A percentile compares a stretch with the other conserved stretches of the same genome.
Evolutionary conservation across 2,329 filamentous ascomycete genomes (phyloP).

Genomic region (Chaetomium globosum): DNA sequence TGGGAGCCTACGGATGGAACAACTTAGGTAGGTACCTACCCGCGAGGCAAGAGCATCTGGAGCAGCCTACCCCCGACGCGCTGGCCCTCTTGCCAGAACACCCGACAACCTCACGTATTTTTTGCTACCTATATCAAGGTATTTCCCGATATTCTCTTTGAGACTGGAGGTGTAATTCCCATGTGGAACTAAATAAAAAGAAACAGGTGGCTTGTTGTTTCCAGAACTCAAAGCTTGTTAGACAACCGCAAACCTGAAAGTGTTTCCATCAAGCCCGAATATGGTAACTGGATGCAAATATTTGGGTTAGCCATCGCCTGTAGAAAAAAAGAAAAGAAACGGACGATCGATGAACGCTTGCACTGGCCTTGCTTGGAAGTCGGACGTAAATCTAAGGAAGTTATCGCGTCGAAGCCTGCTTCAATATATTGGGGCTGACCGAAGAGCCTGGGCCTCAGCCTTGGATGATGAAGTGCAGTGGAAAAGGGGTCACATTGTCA

Average conservation of each 20-base stretch:
- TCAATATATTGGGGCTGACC: too few relatives aligned
- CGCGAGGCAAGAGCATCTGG: background rate
- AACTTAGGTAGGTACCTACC: background rate
- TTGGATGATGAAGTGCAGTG: too few relatives aligned
- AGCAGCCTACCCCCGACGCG: background rate
- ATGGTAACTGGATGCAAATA: background rate
- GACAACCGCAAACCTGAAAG: background rate
- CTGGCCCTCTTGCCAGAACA: background rate
- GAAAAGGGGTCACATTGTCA: too few relatives aligned
- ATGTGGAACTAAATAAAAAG: background rate
- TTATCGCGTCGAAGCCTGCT: too few relatives aligned
- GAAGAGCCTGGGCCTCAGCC: too few relatives aligned
- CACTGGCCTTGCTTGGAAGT: background rate
- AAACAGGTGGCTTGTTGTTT: background rate
- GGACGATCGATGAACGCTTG: too few relatives aligned
- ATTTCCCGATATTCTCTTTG: background rate
- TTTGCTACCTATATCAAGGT: background rate
- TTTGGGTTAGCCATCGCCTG: too few relatives aligned
- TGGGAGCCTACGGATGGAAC: background rate
- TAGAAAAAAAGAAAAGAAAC: too few relatives aligned
- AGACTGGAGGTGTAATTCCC: background rate
- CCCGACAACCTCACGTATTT: background rate
- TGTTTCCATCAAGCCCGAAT: background rate
- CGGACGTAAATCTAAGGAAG: background rate
- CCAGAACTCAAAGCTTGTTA: background rate